Percentiles rank a stretch among this genome's conserved stretches.
Conservation (phyloP, 2,329 filamentous ascomycete genomes). For the Colletotrichum phormii region DNA sequence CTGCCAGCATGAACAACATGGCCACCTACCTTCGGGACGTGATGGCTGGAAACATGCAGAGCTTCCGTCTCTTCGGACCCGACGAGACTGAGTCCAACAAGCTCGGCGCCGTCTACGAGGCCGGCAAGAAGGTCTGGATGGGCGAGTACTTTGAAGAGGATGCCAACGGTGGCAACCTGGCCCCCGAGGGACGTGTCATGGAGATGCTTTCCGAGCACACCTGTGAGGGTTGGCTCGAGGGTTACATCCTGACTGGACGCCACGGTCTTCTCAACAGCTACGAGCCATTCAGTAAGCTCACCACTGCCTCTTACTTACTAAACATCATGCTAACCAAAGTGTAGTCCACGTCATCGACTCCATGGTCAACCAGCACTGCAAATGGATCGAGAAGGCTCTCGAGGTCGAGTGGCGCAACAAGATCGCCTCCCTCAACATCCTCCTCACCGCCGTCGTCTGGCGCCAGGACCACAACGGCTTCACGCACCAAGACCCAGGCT, state of each 20-base stretch:
- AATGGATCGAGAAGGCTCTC: conserved; percentile 86
- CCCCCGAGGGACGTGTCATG: conserved; percentile 78
- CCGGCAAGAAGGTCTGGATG: conserved; percentile 84
- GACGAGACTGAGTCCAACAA: conserved; percentile 89
- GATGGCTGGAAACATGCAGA: conserved; percentile 71
- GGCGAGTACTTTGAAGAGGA: conserved; percentile 84
- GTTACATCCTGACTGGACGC: conserved; percentile 79
- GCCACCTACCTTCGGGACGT: conserved; percentile 75
- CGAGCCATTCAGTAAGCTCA: conserved; percentile 72
- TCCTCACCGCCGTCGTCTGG: conserved; percentile 84
- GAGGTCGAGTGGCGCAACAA: conserved; percentile 82
- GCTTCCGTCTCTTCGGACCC: conserved; percentile 82
- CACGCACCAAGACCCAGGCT: conserved; percentile 84
- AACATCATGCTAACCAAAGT: not conserved
- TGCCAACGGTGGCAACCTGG: conserved; percentile 78
- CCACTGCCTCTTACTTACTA: not conserved
- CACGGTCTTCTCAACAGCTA: conserved; percentile 85
- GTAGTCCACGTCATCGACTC: conserved; percentile 80
- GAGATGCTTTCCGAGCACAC: conserved; percentile 88
- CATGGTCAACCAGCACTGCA: conserved; percentile 86
- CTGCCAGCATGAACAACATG: conserved; percentile 78
- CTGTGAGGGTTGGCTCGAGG: conserved; percentile 83
- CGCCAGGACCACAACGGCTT: conserved; percentile 88
- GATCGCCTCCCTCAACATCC: conserved; percentile 81
- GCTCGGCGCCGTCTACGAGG: conserved; percentile 76